phyloP scores from a whole-genome alignment of 306 rosid species.

The Prunus armeniaca region DNA sequence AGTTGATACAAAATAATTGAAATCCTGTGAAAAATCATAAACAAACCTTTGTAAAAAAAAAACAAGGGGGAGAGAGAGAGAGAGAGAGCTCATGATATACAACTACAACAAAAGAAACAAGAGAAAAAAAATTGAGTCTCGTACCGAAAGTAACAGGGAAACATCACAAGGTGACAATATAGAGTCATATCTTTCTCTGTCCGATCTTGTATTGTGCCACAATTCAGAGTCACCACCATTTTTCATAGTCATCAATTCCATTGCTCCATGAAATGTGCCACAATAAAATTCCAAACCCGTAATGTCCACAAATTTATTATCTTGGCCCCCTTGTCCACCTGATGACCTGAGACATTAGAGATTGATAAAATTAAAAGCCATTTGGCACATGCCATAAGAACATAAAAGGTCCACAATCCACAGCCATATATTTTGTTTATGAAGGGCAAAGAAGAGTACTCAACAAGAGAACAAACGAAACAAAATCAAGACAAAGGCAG shows the following conservation, averaged over 20 bases:
- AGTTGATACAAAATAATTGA: neutral
- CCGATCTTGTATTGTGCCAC: conserved; percentile 24
- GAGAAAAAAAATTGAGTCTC: conserved; percentile 17
- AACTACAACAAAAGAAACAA: neutral
- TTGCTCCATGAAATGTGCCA: conserved; percentile 42
- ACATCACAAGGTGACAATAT: conserved; percentile 82
- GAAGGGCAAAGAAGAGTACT: neutral
- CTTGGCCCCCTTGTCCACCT: conserved; percentile 55
- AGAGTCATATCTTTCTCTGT: conserved; percentile 43
- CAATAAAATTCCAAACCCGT: conserved; percentile 79
- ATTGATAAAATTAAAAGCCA: conserved; percentile 21
- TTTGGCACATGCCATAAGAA: neutral
- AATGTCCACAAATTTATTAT: conserved; percentile 65
- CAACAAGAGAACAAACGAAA: neutral
- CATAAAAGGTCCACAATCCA: neutral
- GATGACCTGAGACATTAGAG: conserved; percentile 50
- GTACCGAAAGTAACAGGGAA: conserved; percentile 69
- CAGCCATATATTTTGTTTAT: neutral
- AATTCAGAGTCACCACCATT: conserved; percentile 28
- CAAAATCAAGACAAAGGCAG: neutral
- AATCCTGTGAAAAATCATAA: neutral
- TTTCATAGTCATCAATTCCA: conserved; percentile 41
- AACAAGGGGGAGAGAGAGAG: neutral
- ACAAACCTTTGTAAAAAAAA: neutral
- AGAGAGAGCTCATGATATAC: neutral